These are phyloP conservation scores for Prasinococcaceae sp. DNA, from an alignment of 139 green algal genomes.

Conservation along the genomic window DNA sequence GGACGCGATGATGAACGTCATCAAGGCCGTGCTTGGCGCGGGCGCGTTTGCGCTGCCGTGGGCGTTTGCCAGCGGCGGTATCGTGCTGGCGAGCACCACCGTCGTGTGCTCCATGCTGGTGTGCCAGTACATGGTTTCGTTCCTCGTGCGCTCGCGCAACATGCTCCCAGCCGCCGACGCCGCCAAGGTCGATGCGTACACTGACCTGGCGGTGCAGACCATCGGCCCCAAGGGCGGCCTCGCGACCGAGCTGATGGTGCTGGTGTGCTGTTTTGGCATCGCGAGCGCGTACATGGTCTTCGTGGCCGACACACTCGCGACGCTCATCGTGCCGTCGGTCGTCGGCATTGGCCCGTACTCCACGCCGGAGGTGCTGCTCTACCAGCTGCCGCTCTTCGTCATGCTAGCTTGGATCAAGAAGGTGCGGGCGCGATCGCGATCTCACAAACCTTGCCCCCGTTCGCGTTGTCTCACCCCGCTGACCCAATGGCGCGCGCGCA, in stretches of 20 bases:
- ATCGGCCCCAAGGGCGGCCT: constrained; percentile 7
- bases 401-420: not conserved
- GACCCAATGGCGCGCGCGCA: too few relatives aligned
- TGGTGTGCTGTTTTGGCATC: constrained; percentile 20
- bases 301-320: constrained; percentile 5
- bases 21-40: constrained; percentile 23
- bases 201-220: constrained; percentile 6
- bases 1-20: constrained; percentile 12
- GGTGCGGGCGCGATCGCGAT: not conserved
- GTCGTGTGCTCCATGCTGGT: constrained; percentile 6
- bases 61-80: constrained; percentile 18
- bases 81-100: constrained; percentile 2
- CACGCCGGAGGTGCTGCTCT: too few relatives aligned
- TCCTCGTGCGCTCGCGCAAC: constrained; percentile 9
- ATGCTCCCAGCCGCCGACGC: constrained; percentile 13
- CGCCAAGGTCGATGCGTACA: constrained; percentile 4
- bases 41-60: constrained; percentile 24
- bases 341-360: not conserved
- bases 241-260: not conserved
- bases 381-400: too few relatives aligned
- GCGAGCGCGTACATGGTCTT: constrained; percentile 16
- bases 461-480: too few relatives aligned
- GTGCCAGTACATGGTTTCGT: constrained; percentile 2
- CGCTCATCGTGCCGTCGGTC: not conserved
- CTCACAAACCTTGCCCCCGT: too few relatives aligned